Evolutionary conservation across 257 asterid species (phyloP).

Genomic region (Ophiorrhiza pumila): DNA sequence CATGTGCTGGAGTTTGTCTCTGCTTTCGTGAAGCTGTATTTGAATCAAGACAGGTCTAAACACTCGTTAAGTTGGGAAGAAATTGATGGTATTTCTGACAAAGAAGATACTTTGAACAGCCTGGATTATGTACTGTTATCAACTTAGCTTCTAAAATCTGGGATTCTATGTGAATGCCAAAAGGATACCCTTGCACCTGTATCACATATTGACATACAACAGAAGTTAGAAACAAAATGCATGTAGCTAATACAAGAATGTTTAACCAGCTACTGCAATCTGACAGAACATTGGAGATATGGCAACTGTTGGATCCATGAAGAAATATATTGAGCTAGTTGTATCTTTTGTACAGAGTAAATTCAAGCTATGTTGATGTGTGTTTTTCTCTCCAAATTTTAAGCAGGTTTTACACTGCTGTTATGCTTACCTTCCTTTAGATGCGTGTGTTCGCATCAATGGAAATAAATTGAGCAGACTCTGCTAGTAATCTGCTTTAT

Average conservation of each 20-base stretch:
- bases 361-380: background rate
- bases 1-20: slow-evolving; percentile 3
- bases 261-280: slow-evolving; percentile 3
- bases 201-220: background rate
- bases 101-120: slow-evolving; percentile 6
- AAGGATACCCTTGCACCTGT: slow-evolving; percentile 1
- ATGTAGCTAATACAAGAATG: background rate
- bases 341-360: background rate
- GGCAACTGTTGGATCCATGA: slow-evolving; percentile 4
- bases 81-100: background rate
- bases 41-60: slow-evolving; percentile 7
- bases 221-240: background rate
- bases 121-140: background rate
- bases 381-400: background rate
- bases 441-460: background rate
- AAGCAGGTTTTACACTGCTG: background rate
- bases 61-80: background rate
- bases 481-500: background rate
- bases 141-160: slow-evolving; percentile 4
- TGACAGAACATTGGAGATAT: background rate
- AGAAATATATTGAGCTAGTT: background rate
- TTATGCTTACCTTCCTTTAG: background rate
- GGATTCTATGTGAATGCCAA: background rate
- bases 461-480: background rate
- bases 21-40: background rate